Percentiles rank a stretch among this genome's conserved stretches.
Evolutionary conservation across 208 protist genomes (phyloP).

Genomic region (Wallacemonas sp.): DNA sequence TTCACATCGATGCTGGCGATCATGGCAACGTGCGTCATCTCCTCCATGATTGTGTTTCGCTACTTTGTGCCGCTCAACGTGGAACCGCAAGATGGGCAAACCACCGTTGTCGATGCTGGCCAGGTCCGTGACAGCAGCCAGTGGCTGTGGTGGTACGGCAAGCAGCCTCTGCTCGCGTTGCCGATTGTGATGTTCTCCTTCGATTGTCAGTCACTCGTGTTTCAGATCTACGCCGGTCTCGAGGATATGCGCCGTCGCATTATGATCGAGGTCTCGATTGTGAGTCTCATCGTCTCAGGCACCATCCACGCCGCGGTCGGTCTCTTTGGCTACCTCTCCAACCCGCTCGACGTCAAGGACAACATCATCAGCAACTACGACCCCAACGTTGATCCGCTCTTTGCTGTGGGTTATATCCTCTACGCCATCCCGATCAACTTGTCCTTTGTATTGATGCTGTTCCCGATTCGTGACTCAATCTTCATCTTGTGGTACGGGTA

Average conservation of each 20-base stretch:
- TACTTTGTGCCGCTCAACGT: slow-evolving; percentile 55
- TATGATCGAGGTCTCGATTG: slow-evolving; percentile 60
- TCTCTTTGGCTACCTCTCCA: slow-evolving; percentile 72
- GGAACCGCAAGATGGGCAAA: neutral
- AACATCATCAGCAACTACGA: slow-evolving; percentile 86
- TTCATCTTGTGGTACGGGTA: slow-evolving; percentile 83
- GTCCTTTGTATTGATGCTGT: slow-evolving; percentile 69
- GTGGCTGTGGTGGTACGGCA: slow-evolving; percentile 44
- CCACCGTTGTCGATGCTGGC: neutral
- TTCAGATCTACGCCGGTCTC: slow-evolving; percentile 72
- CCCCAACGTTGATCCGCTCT: slow-evolving; percentile 52
- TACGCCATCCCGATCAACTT: slow-evolving; percentile 65
- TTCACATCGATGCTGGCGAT: slow-evolving; percentile 68
- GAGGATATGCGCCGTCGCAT: slow-evolving; percentile 55
- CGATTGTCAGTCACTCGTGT: slow-evolving; percentile 78
- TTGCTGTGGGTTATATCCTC: slow-evolving; percentile 56
- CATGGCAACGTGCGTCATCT: slow-evolving; percentile 51
- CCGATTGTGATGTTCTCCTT: slow-evolving; percentile 88
- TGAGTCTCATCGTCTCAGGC: slow-evolving; percentile 49
- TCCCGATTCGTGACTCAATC: slow-evolving; percentile 76
- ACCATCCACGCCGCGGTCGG: slow-evolving; percentile 65
- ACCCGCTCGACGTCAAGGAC: slow-evolving; percentile 52
- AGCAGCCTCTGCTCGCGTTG: slow-evolving; percentile 46
- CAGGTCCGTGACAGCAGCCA: neutral
- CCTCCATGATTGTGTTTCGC: slow-evolving; percentile 58